phyloP scores from a whole-genome alignment of 1,284 basidiomycete genomes.

The Termitomyces sp. region DNA sequence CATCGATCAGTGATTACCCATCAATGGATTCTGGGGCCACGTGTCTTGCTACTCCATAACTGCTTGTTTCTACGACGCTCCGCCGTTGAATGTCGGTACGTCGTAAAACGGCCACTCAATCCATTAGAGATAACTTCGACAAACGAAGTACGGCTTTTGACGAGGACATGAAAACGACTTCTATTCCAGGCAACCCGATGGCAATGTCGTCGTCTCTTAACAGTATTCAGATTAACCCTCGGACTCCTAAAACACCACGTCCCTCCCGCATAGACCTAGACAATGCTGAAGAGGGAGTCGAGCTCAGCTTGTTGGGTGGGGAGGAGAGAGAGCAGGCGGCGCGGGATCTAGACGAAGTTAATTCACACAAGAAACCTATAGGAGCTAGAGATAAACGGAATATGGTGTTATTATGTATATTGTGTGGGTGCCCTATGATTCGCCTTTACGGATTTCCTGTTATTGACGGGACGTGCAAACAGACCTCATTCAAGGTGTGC shows the following conservation, averaged over 20 bases:
- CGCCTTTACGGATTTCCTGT: constrained; percentile 1
- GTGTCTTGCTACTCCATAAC: constrained; percentile 4
- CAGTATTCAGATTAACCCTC: constrained; percentile 60
- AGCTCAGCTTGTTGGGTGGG: constrained; percentile 58
- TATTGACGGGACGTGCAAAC: constrained; percentile 43
- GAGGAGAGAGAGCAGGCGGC: constrained; percentile 48
- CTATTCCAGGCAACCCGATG: constrained; percentile 27
- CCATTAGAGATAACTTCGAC: constrained; percentile 14
- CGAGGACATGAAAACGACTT: constrained; percentile 34
- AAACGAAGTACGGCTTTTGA: constrained; percentile 24
- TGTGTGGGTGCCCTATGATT: constrained; percentile 63
- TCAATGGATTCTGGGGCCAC: background rate
- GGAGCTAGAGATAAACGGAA: constrained; percentile 77
- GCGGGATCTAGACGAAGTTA: constrained; percentile 34
- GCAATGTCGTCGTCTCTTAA: constrained; percentile 51
- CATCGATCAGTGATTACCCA: background rate
- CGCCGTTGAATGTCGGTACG: constrained; percentile 22
- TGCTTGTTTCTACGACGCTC: constrained; percentile 3
- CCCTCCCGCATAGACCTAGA: constrained; percentile 28
- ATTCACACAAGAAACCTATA: constrained; percentile 42
- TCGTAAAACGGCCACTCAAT: constrained; percentile 24
- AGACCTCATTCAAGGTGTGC: constrained; percentile 86
- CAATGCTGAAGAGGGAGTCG: constrained; percentile 50
- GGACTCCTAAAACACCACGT: constrained; percentile 48
- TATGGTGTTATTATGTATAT: constrained; percentile 81